Base-by-base conservation (phyloP, 331 rosid genomes). In the Cydonia oblonga region DNA sequence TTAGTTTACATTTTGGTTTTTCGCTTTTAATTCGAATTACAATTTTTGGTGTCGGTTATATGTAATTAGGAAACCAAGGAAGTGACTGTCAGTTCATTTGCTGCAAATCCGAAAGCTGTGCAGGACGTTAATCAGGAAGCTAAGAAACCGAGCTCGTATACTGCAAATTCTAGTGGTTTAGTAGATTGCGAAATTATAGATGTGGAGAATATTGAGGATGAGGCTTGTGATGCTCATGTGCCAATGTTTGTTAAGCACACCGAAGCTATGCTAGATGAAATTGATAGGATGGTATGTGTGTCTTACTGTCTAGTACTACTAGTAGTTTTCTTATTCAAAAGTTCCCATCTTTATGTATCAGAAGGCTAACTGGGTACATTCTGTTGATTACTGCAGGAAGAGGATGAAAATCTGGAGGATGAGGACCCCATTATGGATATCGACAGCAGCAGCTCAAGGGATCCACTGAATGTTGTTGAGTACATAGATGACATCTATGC, bases 241-340 rank as follows among this genome's bases (percentile, higher is more conserved):
- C 96, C 97, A 19, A 88, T 73, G 79, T 92, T 84, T 77, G 96
- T 92, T 65, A 87, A 82, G 68, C 90, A 90, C 72, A 90, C 97
- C 1, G 90, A 88, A 81, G 92, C 95, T 25, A 86, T 90, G 84
- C 70, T 90, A 23, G 95, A 92, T 18, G 95, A 88, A 76, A 82
- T 83, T 80, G 92, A 92, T 77, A 72, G 82, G 68, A 83, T 86
- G 83, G 97, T 91, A 77, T 66, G 79, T 66, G 29, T 42, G 46
- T 35, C 66, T 61, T 1, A 4, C 22, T 16, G 38, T 28, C 44
- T 46, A 26, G 28, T 42, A 46, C 44, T 19, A 40, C 14, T 35
- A 10, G 19, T 11, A 16, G 8, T 14, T 68, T 57, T 25, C 7
- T 6, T 16, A 3, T 16, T n/a, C n/a, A n/a, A n/a, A n/a, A n/a